These are phyloP conservation scores for Leucoagaricus sp. DNA, from an alignment of 1,284 basidiomycete genomes.

Conservation along the genomic window DNA sequence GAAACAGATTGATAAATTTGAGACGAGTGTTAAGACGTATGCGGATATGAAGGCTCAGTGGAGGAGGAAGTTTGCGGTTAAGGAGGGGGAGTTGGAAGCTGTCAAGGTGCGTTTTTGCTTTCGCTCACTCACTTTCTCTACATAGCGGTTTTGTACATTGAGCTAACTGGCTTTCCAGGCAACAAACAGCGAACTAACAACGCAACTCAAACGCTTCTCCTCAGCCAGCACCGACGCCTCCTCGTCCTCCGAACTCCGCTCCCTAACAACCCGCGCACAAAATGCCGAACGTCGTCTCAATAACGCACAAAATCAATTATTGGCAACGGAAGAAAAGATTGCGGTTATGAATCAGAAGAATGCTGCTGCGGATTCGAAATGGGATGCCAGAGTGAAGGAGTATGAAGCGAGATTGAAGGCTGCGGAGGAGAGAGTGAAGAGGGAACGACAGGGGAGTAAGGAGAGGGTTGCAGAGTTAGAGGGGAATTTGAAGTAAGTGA, in stretches of 20 bases:
- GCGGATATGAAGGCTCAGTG: conserved; percentile 85
- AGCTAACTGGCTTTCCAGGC: conserved; percentile 40
- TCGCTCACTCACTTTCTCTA: neutral
- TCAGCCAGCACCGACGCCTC: conserved; percentile 45
- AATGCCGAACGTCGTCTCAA: conserved; percentile 83
- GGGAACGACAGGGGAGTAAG: conserved; percentile 93
- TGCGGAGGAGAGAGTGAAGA: conserved; percentile 93
- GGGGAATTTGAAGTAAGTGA: conserved; percentile 62
- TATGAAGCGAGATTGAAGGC: conserved; percentile 83
- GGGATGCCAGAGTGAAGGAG: conserved; percentile 92
- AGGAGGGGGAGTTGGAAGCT: conserved; percentile 89
- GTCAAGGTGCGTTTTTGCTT: conserved; percentile 57
- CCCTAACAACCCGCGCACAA: conserved; percentile 69
- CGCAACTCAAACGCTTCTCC: conserved; percentile 64
- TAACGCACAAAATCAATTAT: conserved; percentile 82
- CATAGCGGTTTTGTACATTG: neutral
- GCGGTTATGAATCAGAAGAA: conserved; percentile 72
- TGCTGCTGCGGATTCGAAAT: conserved; percentile 75
- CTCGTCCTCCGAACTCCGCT: conserved; percentile 64
- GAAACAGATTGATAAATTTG: conserved; percentile 94
- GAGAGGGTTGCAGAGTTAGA: conserved; percentile 77
- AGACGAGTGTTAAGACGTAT: conserved; percentile 82
- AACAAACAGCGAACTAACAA: conserved; percentile 77
- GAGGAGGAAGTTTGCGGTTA: conserved; percentile 80
- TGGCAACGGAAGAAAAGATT: conserved; percentile 82